Base-by-base conservation (phyloP, 176 grass and related monocot species). In the Oryza coarctata region DNA sequence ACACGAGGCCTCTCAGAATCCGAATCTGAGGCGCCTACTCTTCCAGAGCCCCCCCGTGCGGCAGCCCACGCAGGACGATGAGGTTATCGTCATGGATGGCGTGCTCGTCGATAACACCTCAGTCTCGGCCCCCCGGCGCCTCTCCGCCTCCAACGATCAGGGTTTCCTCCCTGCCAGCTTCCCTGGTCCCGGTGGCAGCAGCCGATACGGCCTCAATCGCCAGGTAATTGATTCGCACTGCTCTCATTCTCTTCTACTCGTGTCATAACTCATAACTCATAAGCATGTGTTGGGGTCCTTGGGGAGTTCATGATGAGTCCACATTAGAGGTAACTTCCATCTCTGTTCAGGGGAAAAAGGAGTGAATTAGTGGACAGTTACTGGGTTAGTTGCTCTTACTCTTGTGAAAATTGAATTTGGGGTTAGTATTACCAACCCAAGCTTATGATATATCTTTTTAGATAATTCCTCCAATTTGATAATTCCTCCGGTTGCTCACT, bases 11-110 rank as follows among this genome's bases (percentile, higher is more conserved):
- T 38, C 72, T 12, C 50, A 18, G 17, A 35, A 31, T 32, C 40
- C 49, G 20, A 62, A 25, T 30, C 67, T 82, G 50, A 10, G 39
- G 30, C 49, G 14, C n/a, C 71, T 70, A 30, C 52, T 82, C 65
- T 49, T 87, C 31, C 31, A 39, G 23, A 34, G 50, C 26, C 71
- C 65, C 33, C 40, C 81, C 0, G 30, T 73, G 36, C 20, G 62
- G 5, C 50, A 69, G 15, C 49, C 49, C 38, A 60, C 67, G 12
- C 67, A 75, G 30, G 88, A 90, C 7, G 78, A 88, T 68, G 69
- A 78, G 58, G 82, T 82, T 12, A 38, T 88, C 25, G 63, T 88
- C 31, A 91, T 91, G 86, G 88, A 93, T 36, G 91, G 91, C 28
- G 82, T 80, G 32, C 85, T 87, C 67, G 28, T 90, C n/a, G 36